These are phyloP conservation scores for Funneliformis geosporum DNA, from an alignment of 192 early-diverging fungal species.

Conservation along the genomic window DNA sequence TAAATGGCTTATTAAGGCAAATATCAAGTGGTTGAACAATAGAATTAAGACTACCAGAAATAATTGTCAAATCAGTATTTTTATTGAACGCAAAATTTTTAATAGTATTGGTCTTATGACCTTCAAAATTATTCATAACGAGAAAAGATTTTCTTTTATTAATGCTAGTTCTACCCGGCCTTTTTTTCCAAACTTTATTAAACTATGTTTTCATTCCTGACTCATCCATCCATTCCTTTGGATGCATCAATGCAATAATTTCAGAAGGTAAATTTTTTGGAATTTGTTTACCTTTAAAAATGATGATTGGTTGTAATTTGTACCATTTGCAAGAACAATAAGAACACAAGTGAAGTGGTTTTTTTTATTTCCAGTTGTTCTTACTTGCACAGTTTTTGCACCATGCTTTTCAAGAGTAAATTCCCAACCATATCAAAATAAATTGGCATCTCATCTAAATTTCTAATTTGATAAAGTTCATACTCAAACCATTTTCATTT, in stretches of 20 bases:
- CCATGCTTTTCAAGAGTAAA: not conserved
- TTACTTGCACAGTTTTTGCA: not conserved
- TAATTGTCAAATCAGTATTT: too few relatives aligned
- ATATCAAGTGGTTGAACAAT: not conserved
- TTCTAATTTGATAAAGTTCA: not conserved
- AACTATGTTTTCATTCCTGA: too few relatives aligned
- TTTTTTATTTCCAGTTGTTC: not conserved
- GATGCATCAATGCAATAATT: too few relatives aligned
- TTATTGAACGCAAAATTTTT: not conserved
- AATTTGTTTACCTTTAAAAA: constrained; percentile 15
- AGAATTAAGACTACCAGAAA: not conserved
- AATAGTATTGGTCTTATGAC: not conserved
- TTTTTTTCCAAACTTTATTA: too few relatives aligned
- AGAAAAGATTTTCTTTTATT: not conserved
- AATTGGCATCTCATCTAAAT: not conserved
- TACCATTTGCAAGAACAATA: not conserved
- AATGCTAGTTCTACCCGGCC: not conserved
- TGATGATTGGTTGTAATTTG: not conserved
- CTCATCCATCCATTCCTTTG: too few relatives aligned
- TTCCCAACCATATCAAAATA: not conserved
- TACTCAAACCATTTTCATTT: not conserved
- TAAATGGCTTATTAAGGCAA: constrained; percentile 10
- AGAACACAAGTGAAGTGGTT: not conserved
- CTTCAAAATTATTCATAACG: constrained; percentile 7
- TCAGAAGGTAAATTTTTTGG: not conserved